These are phyloP conservation scores for Neofusicoccum parvum DNA, from an alignment of 2,329 filamentous ascomycete species.

Conservation along the genomic window DNA sequence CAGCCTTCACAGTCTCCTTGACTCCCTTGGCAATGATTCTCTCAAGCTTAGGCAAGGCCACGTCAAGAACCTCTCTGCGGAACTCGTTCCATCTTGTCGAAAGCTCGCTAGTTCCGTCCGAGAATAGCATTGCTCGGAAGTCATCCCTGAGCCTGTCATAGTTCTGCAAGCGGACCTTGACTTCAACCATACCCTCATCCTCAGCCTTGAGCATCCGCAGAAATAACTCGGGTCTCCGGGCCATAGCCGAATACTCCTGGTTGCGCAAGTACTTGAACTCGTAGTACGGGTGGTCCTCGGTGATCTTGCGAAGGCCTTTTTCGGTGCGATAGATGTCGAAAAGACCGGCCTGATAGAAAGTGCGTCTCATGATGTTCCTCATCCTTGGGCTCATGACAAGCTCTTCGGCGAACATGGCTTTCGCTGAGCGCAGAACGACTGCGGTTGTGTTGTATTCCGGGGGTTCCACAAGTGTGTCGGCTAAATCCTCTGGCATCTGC, in stretches of 20 bases:
- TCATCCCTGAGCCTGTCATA: constrained; percentile 75
- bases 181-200: constrained; percentile 87
- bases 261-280: constrained; percentile 96
- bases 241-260: constrained; percentile 80
- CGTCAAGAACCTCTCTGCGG: constrained; percentile 79
- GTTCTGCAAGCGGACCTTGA: constrained; percentile 76
- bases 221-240: constrained; percentile 83
- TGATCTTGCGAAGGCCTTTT: constrained; percentile 89
- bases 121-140: constrained; percentile 82
- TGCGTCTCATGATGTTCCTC: constrained; percentile 80
- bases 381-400: constrained; percentile 84
- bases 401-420: constrained; percentile 88
- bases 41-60: constrained; percentile 80
- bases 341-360: constrained; percentile 80
- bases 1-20: constrained; percentile 90
- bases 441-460: constrained; percentile 75
- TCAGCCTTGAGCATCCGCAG: constrained; percentile 98
- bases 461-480: constrained; percentile 73
- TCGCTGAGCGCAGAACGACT: constrained; percentile 75
- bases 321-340: constrained; percentile 90
- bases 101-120: constrained; percentile 92
- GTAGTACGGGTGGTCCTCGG: constrained; percentile 93
- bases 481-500: constrained; percentile 80
- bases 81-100: constrained; percentile 94
- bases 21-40: constrained; percentile 85